Evolutionary conservation across 2,329 filamentous ascomycete genomes (phyloP).

Genomic region (Pezicula radicicola): DNA sequence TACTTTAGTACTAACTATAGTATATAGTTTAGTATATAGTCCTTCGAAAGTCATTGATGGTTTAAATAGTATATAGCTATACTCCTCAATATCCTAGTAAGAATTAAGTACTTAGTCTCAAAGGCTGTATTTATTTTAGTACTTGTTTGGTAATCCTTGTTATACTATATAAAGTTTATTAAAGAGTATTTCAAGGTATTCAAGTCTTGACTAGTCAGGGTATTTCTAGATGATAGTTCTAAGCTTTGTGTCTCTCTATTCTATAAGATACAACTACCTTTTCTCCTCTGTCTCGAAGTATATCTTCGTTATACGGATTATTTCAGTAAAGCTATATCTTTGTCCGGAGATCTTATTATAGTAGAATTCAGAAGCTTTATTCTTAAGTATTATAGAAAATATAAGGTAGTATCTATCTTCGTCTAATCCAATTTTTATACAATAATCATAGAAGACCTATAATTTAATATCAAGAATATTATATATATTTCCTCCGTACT

Average conservation of each 20-base stretch:
- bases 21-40: background rate
- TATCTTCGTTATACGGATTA: background rate
- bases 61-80: background rate
- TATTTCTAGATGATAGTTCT: too few relatives aligned
- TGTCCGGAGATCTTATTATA: background rate
- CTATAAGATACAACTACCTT: too few relatives aligned
- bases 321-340: background rate
- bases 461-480: too few relatives aligned
- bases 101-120: background rate
- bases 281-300: background rate
- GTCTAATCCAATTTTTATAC: background rate
- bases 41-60: background rate
- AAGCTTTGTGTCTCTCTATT: too few relatives aligned
- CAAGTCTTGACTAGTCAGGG: too few relatives aligned
- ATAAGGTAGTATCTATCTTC: background rate
- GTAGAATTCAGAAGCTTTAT: background rate
- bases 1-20: background rate
- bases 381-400: background rate
- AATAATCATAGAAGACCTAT: background rate
- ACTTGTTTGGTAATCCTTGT: background rate
- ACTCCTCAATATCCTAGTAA: background rate
- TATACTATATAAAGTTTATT: background rate
- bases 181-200: too few relatives aligned
- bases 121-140: background rate
- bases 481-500: background rate